These are phyloP conservation scores for Wickerhamiella azyma DNA, from an alignment of 805 yeast genomes.

Conservation along the genomic window DNA sequence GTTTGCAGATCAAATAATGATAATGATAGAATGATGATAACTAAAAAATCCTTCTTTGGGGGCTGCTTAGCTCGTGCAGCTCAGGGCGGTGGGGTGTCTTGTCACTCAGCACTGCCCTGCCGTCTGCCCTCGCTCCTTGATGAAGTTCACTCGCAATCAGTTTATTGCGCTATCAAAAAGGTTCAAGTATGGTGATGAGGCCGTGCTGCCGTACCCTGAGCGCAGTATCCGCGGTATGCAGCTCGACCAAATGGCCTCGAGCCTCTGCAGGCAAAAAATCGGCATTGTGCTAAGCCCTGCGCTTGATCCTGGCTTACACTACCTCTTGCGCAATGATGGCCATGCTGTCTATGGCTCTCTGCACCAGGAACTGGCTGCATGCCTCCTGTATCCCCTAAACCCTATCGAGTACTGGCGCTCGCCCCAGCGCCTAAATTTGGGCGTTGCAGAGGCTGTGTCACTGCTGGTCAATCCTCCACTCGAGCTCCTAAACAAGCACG, in stretches of 20 bases:
- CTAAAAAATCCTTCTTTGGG: too few species aligned
- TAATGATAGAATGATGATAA: neutral
- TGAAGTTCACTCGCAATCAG: neutral
- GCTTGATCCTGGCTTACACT: neutral
- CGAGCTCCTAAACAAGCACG: neutral
- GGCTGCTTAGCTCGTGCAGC: too few species aligned
- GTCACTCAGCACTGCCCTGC: too few species aligned
- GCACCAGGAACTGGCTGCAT: neutral
- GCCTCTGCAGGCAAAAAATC: neutral
- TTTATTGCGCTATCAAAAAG: neutral
- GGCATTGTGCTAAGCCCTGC: neutral
- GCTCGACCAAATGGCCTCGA: neutral
- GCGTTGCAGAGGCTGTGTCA: neutral
- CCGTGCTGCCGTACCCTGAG: neutral
- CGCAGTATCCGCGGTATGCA: neutral
- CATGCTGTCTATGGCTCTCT: neutral
- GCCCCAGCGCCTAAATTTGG: neutral
- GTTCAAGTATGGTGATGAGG: neutral
- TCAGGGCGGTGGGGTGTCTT: too few species aligned
- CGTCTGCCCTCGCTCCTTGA: too few species aligned
- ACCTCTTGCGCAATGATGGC: neutral
- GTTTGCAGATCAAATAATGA: slow-evolving; percentile 14
- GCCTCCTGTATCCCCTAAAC: neutral
- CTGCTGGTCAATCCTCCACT: neutral
- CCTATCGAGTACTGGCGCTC: neutral